Conservation (phyloP, 192 early-diverging fungal species). For the Umbelopsis isabellina region DNA sequence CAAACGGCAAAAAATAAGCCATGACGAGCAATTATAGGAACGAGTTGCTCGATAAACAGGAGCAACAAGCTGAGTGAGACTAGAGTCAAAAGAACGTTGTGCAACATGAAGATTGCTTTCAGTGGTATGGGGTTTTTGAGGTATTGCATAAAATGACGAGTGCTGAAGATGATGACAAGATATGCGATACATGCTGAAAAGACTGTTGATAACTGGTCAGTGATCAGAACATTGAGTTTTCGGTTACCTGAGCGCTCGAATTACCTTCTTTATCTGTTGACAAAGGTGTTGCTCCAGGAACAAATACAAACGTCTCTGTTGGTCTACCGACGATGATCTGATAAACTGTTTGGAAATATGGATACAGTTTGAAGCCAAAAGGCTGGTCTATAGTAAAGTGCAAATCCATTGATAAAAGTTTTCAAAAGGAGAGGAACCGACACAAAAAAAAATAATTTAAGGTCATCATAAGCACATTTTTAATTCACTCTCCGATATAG, state of each 20-base stretch:
- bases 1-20: conserved; percentile 76
- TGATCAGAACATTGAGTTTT: not conserved
- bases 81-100: conserved; percentile 76
- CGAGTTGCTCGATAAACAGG: conserved; percentile 73
- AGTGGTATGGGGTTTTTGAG: conserved; percentile 70
- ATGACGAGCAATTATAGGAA: conserved; percentile 65
- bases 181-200: conserved; percentile 54
- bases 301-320: conserved; percentile 50
- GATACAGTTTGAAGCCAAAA: conserved; percentile 58
- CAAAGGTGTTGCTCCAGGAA: conserved; percentile 52
- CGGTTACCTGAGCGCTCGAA: not conserved
- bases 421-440: not conserved
- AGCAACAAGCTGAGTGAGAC: conserved; percentile 67
- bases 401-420: conserved; percentile 28
- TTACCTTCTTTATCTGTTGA: conserved; percentile 48
- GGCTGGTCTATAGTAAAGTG: conserved; percentile 55
- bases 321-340: conserved; percentile 45
- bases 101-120: conserved; percentile 70
- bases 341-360: conserved; percentile 52
- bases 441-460: conserved; percentile 3
- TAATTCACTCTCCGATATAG: conserved; percentile 2
- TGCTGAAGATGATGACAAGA: conserved; percentile 74
- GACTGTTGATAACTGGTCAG: conserved; percentile 23
- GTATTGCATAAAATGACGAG: conserved; percentile 65
- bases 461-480: not conserved